Evolutionary conservation across 73 alveolate genomes (phyloP).

Genomic region (Tetrahymena borealis): DNA sequence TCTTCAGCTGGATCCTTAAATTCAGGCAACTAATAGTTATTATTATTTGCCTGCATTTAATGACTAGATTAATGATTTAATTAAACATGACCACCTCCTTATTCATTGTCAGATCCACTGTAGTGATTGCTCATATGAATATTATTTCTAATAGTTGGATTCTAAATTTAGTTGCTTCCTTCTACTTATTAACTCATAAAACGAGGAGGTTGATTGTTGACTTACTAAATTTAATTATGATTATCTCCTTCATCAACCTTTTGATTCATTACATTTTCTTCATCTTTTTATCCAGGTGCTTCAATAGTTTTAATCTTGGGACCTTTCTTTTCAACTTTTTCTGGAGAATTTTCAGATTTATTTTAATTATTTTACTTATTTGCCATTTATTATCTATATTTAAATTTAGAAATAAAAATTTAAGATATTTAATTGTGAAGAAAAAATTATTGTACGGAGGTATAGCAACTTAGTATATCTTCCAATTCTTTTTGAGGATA

Average conservation of each 20-base stretch:
- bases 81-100: neutral
- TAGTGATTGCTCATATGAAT: neutral
- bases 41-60: neutral
- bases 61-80: neutral
- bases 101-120: neutral
- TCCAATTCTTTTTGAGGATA: constrained; percentile 19
- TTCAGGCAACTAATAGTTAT: neutral
- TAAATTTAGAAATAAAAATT: no score
- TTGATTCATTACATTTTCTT: neutral
- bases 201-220: neutral
- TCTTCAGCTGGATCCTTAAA: neutral
- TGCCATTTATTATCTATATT: neutral
- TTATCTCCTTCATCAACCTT: neutral
- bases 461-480: neutral
- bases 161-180: neutral
- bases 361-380: neutral
- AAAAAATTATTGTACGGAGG: neutral
- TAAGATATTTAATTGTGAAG: no score
- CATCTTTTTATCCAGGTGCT: neutral
- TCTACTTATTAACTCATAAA: neutral
- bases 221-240: neutral
- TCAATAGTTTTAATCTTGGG: neutral
- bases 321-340: neutral
- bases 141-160: neutral
- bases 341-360: neutral